phyloP scores from a whole-genome alignment of 2,329 filamentous ascomycete species.

The Onygenales sp. region DNA sequence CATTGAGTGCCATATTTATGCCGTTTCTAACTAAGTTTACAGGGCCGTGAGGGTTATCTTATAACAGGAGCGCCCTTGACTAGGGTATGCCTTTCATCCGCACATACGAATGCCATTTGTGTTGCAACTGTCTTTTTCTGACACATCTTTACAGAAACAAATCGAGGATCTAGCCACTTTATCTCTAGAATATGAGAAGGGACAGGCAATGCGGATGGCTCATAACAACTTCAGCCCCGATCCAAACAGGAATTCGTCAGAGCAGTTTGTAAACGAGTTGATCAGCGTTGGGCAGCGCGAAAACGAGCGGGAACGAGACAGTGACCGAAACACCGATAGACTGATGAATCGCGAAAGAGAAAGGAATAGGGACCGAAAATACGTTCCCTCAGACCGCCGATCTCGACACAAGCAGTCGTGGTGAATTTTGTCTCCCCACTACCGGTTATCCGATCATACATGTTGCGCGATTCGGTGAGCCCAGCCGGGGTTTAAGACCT shows the following conservation, averaged over 20 bases:
- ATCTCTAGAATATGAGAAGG: slow-evolving; percentile 39
- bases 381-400: slow-evolving; percentile 7
- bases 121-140: slow-evolving; percentile 3
- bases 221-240: slow-evolving; percentile 10
- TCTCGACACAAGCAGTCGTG: slow-evolving; percentile 10
- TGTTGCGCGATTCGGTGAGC: background rate
- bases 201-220: slow-evolving; percentile 37
- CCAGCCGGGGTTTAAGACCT: background rate
- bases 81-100: slow-evolving; percentile 25
- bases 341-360: slow-evolving; percentile 3
- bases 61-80: slow-evolving; percentile 38
- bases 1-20: slow-evolving; percentile 11
- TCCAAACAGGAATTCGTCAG: slow-evolving; percentile 15
- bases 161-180: slow-evolving; percentile 40
- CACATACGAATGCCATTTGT: slow-evolving; percentile 1
- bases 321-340: slow-evolving; percentile 1
- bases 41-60: slow-evolving; percentile 42
- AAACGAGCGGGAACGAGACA: slow-evolving; percentile 8
- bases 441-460: background rate
- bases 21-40: slow-evolving; percentile 12
- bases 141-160: slow-evolving; percentile 30
- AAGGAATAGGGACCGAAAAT: slow-evolving; percentile 1
- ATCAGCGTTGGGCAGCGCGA: slow-evolving; percentile 27
- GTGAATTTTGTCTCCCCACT: slow-evolving; percentile 5
- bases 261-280: slow-evolving; percentile 36